phyloP scores from a whole-genome alignment of 495 filamentous ascomycete genomes.

The Immersiella caudata region DNA sequence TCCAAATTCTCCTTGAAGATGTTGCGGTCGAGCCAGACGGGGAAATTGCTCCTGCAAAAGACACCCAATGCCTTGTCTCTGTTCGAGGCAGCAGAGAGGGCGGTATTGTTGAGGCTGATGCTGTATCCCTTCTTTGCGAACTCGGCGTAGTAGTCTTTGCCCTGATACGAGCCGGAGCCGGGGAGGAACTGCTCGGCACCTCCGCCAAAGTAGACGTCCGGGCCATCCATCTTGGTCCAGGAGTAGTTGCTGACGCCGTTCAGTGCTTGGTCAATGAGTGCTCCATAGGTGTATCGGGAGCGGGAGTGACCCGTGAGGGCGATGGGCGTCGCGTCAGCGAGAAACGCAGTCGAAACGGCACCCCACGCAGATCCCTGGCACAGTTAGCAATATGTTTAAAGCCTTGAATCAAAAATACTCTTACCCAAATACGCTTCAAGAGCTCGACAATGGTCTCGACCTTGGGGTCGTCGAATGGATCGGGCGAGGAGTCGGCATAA shows the following conservation, averaged over 20 bases:
- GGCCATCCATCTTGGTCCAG: slow-evolving; percentile 67
- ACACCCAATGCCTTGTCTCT: slow-evolving; percentile 65
- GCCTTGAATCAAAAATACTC: slow-evolving; percentile 32
- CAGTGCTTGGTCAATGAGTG: slow-evolving; percentile 63
- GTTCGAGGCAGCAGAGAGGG: slow-evolving; percentile 54
- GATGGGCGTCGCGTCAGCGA: slow-evolving; percentile 74
- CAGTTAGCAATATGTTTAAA: slow-evolving; percentile 6
- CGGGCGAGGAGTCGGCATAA: slow-evolving; percentile 67
- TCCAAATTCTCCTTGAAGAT: slow-evolving; percentile 65
- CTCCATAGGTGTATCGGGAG: slow-evolving; percentile 61
- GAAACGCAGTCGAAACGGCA: slow-evolving; percentile 66
- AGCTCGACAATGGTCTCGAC: slow-evolving; percentile 77
- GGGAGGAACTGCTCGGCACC: slow-evolving; percentile 73
- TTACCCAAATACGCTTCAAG: slow-evolving; percentile 61
- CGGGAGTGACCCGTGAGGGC: slow-evolving; percentile 68
- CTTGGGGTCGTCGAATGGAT: slow-evolving; percentile 73
- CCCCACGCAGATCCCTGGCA: slow-evolving; percentile 49
- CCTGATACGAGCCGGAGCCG: slow-evolving; percentile 54
- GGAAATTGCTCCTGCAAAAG: slow-evolving; percentile 66
- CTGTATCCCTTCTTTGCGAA: slow-evolving; percentile 68
- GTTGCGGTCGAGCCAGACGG: slow-evolving; percentile 74
- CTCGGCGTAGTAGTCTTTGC: slow-evolving; percentile 67
- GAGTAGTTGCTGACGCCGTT: slow-evolving; percentile 64
- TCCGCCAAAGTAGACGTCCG: slow-evolving; percentile 73
- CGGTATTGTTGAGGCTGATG: slow-evolving; percentile 67